These are phyloP conservation scores for Echria macrotheca DNA, from an alignment of 495 filamentous ascomycete genomes.

Conservation along the genomic window DNA sequence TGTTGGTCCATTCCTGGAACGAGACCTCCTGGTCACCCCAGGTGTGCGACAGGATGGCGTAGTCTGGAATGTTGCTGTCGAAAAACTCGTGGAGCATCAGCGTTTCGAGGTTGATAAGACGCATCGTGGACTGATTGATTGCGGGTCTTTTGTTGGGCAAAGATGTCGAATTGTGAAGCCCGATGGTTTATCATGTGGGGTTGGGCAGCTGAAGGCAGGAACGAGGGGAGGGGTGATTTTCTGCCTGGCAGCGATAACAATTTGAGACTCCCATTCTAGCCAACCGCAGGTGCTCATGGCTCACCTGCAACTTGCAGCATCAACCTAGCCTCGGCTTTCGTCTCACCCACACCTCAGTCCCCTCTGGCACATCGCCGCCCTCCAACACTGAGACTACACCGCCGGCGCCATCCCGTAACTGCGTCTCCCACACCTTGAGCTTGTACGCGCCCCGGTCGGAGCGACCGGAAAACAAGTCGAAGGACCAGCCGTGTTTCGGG, in stretches of 20 bases:
- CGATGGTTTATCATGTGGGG: no score
- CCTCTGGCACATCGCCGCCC: neutral
- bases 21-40: conserved; percentile 31
- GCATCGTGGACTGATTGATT: conserved; percentile 24
- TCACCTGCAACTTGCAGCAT: no score
- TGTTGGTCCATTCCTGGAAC: no score
- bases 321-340: conserved; percentile 40
- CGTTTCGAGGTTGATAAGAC: conserved; percentile 38
- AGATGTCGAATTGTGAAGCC: no score
- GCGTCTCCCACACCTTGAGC: conserved; percentile 54
- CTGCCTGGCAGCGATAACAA: no score
- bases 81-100: conserved; percentile 34
- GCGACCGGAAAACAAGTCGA: conserved; percentile 52
- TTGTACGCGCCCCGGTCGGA: conserved; percentile 53
- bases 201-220: no score
- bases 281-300: no score
- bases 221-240: no score
- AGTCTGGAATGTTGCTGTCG: conserved; percentile 21
- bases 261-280: no score
- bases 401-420: conserved; percentile 33
- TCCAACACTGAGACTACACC: no score
- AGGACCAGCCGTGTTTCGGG: conserved; percentile 58
- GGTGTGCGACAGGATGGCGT: conserved; percentile 37
- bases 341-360: conserved; percentile 53
- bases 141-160: no score